Evolutionary conservation across 305 asterid genomes (phyloP).

Genomic region (Fraxinus xanthoxyloides): DNA sequence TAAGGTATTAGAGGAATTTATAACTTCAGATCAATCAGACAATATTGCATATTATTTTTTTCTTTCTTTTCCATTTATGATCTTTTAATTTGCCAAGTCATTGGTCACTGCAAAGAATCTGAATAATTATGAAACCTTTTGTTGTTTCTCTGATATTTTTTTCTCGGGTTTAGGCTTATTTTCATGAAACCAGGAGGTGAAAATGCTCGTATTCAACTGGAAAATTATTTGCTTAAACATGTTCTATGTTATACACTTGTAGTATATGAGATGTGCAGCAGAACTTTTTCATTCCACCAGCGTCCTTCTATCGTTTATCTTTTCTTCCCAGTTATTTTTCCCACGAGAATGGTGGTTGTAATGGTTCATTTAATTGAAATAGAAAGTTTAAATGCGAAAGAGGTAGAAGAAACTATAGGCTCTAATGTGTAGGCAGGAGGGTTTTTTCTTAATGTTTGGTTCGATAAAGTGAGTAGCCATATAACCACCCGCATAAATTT

Average conservation of each 20-base stretch:
- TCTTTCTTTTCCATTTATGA: not conserved
- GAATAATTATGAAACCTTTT: not conserved
- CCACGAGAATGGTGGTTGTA: slow-evolving; percentile 1
- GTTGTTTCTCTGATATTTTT: not conserved
- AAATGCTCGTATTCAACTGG: not conserved
- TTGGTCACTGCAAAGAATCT: not conserved
- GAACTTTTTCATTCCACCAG: not conserved
- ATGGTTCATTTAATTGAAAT: slow-evolving; percentile 6
- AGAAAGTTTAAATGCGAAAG: not conserved
- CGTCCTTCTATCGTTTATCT: not conserved
- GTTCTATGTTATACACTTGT: not conserved
- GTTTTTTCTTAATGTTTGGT: not conserved
- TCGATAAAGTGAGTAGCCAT: not conserved
- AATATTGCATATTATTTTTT: not conserved
- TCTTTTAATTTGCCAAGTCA: not conserved
- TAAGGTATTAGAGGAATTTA: not conserved
- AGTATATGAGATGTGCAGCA: slow-evolving; percentile 5
- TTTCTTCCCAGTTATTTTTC: not conserved
- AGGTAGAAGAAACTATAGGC: not conserved
- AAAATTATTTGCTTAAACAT: slow-evolving; percentile 12
- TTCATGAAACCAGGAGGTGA: slow-evolving; percentile 10
- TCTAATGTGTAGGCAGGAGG: not conserved
- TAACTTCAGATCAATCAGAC: not conserved
- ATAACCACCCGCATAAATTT: not conserved
- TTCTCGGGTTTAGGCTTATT: not conserved